Evolutionary conservation across 2,329 filamentous ascomycete species (phyloP).

Genomic region (Trematosphaeria pertusa): DNA sequence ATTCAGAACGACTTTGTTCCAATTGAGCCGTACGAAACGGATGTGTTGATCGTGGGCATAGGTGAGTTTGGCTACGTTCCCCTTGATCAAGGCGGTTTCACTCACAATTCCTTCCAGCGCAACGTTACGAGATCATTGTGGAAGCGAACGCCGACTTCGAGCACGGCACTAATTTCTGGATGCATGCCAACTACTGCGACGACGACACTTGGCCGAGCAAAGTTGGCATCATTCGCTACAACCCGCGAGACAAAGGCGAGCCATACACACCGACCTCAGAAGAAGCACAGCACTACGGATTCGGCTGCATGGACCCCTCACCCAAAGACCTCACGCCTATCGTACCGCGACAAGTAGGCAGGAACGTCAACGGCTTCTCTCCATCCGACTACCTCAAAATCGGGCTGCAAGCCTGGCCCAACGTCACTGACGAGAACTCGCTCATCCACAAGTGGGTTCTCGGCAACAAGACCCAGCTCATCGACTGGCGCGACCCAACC

Average conservation of each 20-base stretch:
- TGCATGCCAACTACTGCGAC: neutral
- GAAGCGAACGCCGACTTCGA: neutral
- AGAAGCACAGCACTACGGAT: neutral
- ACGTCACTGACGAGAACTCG: neutral
- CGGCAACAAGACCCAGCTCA: neutral
- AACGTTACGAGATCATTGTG: neutral
- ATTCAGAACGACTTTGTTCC: constrained; percentile 46
- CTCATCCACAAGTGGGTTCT: neutral
- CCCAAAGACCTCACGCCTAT: neutral
- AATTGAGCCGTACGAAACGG: constrained; percentile 32
- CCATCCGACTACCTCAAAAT: neutral
- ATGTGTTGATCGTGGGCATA: neutral
- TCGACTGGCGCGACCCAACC: neutral
- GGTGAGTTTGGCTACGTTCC: no score
- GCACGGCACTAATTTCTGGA: neutral
- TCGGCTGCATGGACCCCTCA: neutral
- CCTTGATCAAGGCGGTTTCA: no score
- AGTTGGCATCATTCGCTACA: neutral
- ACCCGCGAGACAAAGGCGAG: neutral
- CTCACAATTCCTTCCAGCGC: no score
- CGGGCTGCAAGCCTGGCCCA: neutral
- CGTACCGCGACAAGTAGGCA: neutral
- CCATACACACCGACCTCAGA: neutral
- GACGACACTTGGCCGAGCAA: neutral
- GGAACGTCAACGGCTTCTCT: neutral